Percentiles rank a stretch among this genome's conserved stretches.
Evolutionary conservation across 495 filamentous ascomycete genomes (phyloP).

Genomic region (Trichoderma erinaceum): DNA sequence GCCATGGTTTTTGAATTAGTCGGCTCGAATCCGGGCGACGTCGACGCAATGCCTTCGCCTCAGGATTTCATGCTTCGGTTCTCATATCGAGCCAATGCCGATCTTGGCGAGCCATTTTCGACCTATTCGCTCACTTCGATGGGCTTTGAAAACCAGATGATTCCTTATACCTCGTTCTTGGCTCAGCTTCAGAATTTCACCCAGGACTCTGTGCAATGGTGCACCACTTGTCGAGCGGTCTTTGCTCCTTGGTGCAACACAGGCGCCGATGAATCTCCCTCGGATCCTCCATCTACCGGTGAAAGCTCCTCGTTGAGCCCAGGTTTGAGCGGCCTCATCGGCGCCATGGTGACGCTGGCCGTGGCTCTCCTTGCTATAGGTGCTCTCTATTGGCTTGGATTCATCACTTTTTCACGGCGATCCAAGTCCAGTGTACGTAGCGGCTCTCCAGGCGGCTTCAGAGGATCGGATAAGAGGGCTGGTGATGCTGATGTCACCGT

Average conservation of each 20-base stretch:
- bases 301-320: constrained; percentile 21
- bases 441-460: constrained; percentile 31
- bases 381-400: constrained; percentile 26
- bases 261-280: neutral
- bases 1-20: constrained; percentile 39
- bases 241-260: constrained; percentile 16
- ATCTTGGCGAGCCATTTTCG: constrained; percentile 19
- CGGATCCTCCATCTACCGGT: neutral
- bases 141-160: constrained; percentile 22
- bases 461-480: constrained; percentile 33
- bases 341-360: constrained; percentile 28
- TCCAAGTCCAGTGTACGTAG: constrained; percentile 11
- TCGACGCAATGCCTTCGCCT: constrained; percentile 14
- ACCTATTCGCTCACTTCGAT: constrained; percentile 31
- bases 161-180: constrained; percentile 27
- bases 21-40: constrained; percentile 22
- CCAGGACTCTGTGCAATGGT: constrained; percentile 28
- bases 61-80: constrained; percentile 35
- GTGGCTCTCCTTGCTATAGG: constrained; percentile 22
- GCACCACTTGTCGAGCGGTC: constrained; percentile 25
- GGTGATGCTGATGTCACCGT: constrained; percentile 33
- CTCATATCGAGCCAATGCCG: constrained; percentile 33
- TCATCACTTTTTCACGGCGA: constrained; percentile 24
- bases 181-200: constrained; percentile 23
- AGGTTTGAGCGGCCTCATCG: constrained; percentile 33